Conservation (phyloP, 257 asterid species). For the Verbena officinalis region DNA sequence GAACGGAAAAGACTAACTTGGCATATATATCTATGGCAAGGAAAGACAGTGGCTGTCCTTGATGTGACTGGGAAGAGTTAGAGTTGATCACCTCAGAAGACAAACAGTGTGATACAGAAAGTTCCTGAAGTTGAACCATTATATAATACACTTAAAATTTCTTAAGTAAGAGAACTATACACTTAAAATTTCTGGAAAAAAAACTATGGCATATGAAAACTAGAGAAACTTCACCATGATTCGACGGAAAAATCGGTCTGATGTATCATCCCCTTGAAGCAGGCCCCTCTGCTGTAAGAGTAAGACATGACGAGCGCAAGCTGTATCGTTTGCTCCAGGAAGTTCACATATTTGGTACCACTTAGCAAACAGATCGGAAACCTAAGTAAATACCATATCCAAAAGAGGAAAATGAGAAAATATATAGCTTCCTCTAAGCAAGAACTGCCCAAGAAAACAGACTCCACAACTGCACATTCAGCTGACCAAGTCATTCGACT, state of each 20-base stretch:
- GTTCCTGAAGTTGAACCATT: conserved; percentile 62
- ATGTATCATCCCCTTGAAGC: conserved; percentile 86
- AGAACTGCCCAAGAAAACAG: background rate
- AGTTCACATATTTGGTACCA: conserved; percentile 91
- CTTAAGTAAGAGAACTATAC: background rate
- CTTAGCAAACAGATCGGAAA: conserved; percentile 67
- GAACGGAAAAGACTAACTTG: conserved; percentile 74
- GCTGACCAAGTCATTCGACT: background rate
- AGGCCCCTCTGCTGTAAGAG: conserved; percentile 79
- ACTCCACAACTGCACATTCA: background rate
- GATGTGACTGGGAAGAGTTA: conserved; percentile 64
- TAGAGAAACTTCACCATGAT: conserved; percentile 56
- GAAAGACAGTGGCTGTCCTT: conserved; percentile 77
- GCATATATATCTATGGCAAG: conserved; percentile 95
- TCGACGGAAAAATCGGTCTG: conserved; percentile 84
- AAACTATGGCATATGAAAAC: background rate
- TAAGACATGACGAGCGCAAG: conserved; percentile 64
- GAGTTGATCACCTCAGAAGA: conserved; percentile 77
- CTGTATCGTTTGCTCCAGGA: conserved; percentile 81
- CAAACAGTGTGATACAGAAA: conserved; percentile 86
- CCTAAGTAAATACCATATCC: conserved; percentile 45
- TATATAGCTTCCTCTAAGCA: background rate
- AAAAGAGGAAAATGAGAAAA: conserved; percentile 2
- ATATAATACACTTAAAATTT: too few relatives aligned
- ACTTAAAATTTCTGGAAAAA: conserved; percentile 9